Evolutionary conservation across 2,329 filamentous ascomycete species (phyloP), one percentile per base, ranked within the genome.

Genomic region (Daldinia eschscholtzii): DNA sequence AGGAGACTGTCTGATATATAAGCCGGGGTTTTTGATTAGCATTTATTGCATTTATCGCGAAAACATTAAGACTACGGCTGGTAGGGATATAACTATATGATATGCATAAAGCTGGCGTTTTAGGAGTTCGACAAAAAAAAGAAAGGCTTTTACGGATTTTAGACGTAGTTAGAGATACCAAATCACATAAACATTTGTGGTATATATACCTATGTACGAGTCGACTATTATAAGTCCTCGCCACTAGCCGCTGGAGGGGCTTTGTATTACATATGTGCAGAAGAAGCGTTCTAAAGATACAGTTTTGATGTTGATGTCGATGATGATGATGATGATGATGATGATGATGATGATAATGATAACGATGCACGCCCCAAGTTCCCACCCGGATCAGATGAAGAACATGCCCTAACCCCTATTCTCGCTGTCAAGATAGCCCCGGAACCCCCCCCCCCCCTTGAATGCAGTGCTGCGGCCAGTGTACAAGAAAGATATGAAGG

Each of bases 401-500:
- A 74, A 64, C 62, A 66, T 72, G 57, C 65, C 65, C 62, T 33
- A 66, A 70, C 41, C 62, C 65, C 68, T 58, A 69, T 64, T 57
- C 53, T 55, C 37, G 48, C 64, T 72, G 61, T 44, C 50, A 67
- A 70, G 59, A 68, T 61, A 68, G 61, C 67, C 57, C 57, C 53
- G 69, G 73, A 72, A 70, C 72, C 75, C 68, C 62, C 58, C 20
- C 20, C 72, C 75, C 68, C 62, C 58, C 20, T 2, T 68, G 55
- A 71, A 76, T 76, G 75, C 75, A 74, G 70, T 66, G 61, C 65
- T 64, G 73, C 61, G 65, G 55, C 55, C 65, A 67, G 72, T 74
- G 72, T 76, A 75, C 72, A 75, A 37, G 68, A 64, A 67, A 64
- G 53, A 37, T 57, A 46, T 56, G 64, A 70, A 71, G 42, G 61